These are phyloP conservation scores for Stemphylium lycopersici DNA, from an alignment of 2,329 filamentous ascomycete genomes.

Conservation along the genomic window DNA sequence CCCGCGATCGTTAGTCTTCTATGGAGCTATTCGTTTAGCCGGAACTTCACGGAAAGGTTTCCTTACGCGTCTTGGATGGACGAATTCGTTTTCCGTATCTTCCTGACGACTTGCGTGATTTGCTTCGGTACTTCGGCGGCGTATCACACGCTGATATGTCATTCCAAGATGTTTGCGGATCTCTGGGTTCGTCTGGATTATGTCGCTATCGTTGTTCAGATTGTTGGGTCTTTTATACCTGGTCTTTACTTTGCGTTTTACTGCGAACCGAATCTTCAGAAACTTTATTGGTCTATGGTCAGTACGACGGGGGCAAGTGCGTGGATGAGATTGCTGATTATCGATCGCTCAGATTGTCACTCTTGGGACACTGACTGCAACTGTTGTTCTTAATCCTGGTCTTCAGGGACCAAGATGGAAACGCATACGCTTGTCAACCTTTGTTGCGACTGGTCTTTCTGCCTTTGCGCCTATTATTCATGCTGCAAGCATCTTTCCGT, in stretches of 20 bases:
- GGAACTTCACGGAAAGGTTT: conserved; percentile 8
- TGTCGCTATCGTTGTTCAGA: conserved; percentile 85
- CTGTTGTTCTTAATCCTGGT: conserved; percentile 77
- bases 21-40: conserved; percentile 16
- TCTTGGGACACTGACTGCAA: conserved; percentile 70
- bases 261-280: conserved; percentile 41
- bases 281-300: conserved; percentile 51
- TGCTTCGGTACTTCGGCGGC: conserved; percentile 61
- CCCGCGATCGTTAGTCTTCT: conserved; percentile 34
- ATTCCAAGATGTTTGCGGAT: conserved; percentile 74
- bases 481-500: conserved; percentile 62
- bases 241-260: conserved; percentile 67
- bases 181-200: conserved; percentile 92
- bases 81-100: conserved; percentile 30
- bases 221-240: conserved; percentile 85
- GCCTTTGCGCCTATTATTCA: conserved; percentile 83
- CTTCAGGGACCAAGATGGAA: conserved; percentile 84
- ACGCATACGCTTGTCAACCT: conserved; percentile 84
- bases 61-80: conserved; percentile 23
- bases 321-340: neutral
- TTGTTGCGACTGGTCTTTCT: conserved; percentile 83
- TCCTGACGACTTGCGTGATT: conserved; percentile 35
- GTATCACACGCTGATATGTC: conserved; percentile 82
- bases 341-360: neutral
- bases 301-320: neutral